These are phyloP conservation scores for Candida dajiaensis DNA, from an alignment of 805 yeast genomes.

Conservation along the genomic window DNA sequence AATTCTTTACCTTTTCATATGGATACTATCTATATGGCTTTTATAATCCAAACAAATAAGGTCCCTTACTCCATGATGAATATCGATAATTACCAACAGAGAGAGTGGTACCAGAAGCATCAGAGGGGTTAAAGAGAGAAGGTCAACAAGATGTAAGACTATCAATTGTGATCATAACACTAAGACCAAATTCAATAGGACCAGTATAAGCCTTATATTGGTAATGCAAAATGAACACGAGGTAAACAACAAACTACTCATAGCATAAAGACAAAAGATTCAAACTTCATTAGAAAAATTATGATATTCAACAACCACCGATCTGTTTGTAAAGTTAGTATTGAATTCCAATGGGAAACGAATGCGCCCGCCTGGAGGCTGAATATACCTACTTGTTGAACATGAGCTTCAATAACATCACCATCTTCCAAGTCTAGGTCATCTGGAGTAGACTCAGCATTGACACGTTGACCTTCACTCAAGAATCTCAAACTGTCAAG, in stretches of 20 bases:
- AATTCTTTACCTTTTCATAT: too few relatives aligned
- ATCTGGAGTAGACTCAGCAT: constrained; percentile 87
- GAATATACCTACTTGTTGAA: constrained; percentile 72
- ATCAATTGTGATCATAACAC: too few relatives aligned
- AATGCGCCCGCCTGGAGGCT: neutral
- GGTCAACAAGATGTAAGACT: too few relatives aligned
- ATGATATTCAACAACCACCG: constrained; percentile 4
- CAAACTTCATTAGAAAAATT: neutral
- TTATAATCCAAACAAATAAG: too few relatives aligned
- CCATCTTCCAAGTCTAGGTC: constrained; percentile 91
- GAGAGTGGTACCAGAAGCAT: too few relatives aligned
- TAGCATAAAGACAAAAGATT: neutral
- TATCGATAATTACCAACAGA: too few relatives aligned
- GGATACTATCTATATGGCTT: too few relatives aligned
- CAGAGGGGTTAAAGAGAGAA: too few relatives aligned
- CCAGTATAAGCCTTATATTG: too few relatives aligned
- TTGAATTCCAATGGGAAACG: neutral
- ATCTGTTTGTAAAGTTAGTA: constrained; percentile 3
- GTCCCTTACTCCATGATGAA: too few relatives aligned
- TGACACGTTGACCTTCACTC: constrained; percentile 88
- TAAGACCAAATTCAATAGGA: too few relatives aligned
- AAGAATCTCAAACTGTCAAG: constrained; percentile 78
- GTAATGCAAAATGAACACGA: too few relatives aligned
- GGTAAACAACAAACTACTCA: neutral
- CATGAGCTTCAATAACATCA: constrained; percentile 94